Evolutionary conservation across 2,329 filamentous ascomycete species (phyloP).

Genomic region (Nemania diffusa): DNA sequence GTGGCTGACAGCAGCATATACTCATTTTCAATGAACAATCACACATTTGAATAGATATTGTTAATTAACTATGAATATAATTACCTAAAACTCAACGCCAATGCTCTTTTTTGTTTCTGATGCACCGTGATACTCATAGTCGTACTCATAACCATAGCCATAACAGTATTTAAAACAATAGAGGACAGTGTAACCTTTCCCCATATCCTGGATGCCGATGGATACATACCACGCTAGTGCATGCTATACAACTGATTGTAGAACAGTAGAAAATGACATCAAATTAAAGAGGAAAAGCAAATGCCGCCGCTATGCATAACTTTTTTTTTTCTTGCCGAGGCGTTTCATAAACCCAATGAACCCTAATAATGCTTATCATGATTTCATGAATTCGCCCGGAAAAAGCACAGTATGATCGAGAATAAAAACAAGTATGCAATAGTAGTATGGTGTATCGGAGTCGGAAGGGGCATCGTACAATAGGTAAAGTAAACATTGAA

Average conservation of each 20-base stretch:
- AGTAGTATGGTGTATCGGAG: not conserved
- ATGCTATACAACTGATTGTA: not conserved
- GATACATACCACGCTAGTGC: not conserved
- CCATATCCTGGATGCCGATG: slow-evolving; percentile 7
- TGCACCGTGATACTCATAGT: not conserved
- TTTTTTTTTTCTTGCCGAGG: slow-evolving; percentile 11
- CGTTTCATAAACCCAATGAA: slow-evolving; percentile 10
- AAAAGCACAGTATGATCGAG: not conserved
- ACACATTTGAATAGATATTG: not conserved
- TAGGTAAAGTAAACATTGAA: not conserved
- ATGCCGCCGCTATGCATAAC: not conserved
- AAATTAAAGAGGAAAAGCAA: not conserved
- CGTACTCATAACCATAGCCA: not conserved
- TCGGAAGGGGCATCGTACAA: not conserved
- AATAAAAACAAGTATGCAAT: not conserved
- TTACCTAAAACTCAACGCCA: not conserved
- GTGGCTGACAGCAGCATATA: not conserved
- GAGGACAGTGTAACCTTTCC: not conserved
- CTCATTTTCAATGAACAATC: not conserved
- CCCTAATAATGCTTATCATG: slow-evolving; percentile 13
- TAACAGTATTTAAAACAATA: not conserved
- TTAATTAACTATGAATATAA: not conserved
- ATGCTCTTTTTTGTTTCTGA: not conserved
- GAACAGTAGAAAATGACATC: not conserved
- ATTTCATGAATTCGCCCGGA: slow-evolving; percentile 29